These are phyloP conservation scores for Penstemon davidsonii DNA, from an alignment of 257 asterid genomes.

Conservation along the genomic window DNA sequence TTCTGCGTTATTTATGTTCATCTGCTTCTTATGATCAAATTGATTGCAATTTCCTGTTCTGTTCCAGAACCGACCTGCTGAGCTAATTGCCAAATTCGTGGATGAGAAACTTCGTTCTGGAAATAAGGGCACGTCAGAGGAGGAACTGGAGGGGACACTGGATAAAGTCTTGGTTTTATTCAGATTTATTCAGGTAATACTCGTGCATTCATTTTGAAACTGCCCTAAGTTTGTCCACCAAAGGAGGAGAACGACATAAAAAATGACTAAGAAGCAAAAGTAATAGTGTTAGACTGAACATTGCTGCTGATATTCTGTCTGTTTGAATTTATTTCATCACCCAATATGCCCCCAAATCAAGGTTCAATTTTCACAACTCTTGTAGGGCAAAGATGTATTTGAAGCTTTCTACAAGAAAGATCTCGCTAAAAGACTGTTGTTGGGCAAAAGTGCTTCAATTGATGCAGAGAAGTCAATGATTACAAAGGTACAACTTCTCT, in stretches of 20 bases:
- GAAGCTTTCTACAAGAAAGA: conserved; percentile 74
- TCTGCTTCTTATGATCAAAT: neutral
- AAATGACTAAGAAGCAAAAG: neutral
- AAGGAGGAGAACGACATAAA: neutral
- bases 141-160: conserved; percentile 96
- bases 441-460: conserved; percentile 97
- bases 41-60: conserved; percentile 7
- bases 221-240: neutral
- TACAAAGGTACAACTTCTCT: conserved; percentile 41
- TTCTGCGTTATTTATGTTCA: neutral
- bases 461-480: conserved; percentile 99
- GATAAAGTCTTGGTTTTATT: conserved; percentile 95
- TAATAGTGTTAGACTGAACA: neutral
- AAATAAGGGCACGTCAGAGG: conserved; percentile 98
- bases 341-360: neutral
- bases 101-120: conserved; percentile 99
- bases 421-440: conserved; percentile 87
- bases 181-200: conserved; percentile 90
- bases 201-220: neutral
- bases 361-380: conserved; percentile 4
- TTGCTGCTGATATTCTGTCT: neutral
- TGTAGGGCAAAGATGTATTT: conserved; percentile 66
- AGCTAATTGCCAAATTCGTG: conserved; percentile 92
- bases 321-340: conserved; percentile 5
- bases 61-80: conserved; percentile 95